Evolutionary conservation across 805 yeast species (phyloP).

Genomic region (Metschnikowia orientalis): DNA sequence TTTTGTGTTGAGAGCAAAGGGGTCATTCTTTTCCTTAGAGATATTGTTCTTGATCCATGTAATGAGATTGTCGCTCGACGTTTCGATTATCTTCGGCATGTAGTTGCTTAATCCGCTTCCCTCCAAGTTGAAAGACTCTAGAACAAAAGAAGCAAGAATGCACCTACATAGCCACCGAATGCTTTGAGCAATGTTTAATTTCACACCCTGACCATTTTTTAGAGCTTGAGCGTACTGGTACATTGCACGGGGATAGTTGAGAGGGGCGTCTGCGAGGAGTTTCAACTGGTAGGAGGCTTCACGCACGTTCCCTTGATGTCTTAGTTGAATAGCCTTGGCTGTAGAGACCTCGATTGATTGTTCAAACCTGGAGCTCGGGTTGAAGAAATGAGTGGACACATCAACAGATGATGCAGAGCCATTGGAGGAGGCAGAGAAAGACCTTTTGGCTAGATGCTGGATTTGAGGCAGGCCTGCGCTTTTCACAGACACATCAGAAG

Average conservation of each 20-base stretch:
- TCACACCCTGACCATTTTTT: slow-evolving; percentile 64
- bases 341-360: slow-evolving; percentile 33
- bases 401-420: slow-evolving; percentile 9
- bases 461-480: slow-evolving; percentile 11
- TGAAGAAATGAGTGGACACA: slow-evolving; percentile 4
- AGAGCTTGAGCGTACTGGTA: slow-evolving; percentile 64
- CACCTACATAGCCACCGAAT: slow-evolving; percentile 58
- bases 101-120: slow-evolving; percentile 14
- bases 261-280: slow-evolving; percentile 58
- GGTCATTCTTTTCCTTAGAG: slow-evolving; percentile 24
- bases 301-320: slow-evolving; percentile 55
- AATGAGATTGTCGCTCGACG: slow-evolving; percentile 29
- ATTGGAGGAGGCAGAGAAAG: slow-evolving; percentile 9
- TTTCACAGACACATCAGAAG: slow-evolving; percentile 9
- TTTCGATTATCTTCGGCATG: slow-evolving; percentile 23
- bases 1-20: slow-evolving; percentile 20
- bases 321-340: slow-evolving; percentile 43
- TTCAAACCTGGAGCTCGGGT: slow-evolving; percentile 15
- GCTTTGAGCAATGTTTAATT: slow-evolving; percentile 50
- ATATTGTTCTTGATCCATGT: slow-evolving; percentile 23
- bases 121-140: slow-evolving; percentile 10
- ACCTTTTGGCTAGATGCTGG: slow-evolving; percentile 1
- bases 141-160: slow-evolving; percentile 20
- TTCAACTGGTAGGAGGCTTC: slow-evolving; percentile 69
- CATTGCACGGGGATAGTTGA: slow-evolving; percentile 56